Percentiles rank a stretch among this genome's conserved stretches.
These are phyloP conservation scores for Pythium grandisporangium DNA, from an alignment of 352 stramenopile genomes.

Conservation along the genomic window DNA sequence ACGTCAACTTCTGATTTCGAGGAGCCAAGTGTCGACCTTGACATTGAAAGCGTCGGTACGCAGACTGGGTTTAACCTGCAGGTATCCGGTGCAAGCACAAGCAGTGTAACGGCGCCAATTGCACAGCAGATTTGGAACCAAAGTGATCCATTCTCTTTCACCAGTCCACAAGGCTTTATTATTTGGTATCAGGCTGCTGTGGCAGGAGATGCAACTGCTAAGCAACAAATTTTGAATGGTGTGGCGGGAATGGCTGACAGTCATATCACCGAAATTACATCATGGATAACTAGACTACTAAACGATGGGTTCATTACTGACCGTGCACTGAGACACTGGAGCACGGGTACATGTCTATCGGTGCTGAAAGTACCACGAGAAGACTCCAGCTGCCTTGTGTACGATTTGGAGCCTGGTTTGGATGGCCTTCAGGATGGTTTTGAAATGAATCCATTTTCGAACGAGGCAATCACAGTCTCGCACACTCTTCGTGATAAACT, in stretches of 20 bases:
- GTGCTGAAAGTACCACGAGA: slow-evolving; percentile 26
- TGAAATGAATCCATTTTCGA: slow-evolving; percentile 43
- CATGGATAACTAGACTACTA: slow-evolving; percentile 35
- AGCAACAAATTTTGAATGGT: slow-evolving; percentile 9
- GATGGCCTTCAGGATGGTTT: slow-evolving; percentile 36
- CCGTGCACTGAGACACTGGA: slow-evolving; percentile 53
- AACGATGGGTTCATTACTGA: slow-evolving; percentile 32
- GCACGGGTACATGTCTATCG: slow-evolving; percentile 42
- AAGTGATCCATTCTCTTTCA: slow-evolving; percentile 26
- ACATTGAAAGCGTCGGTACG: slow-evolving; percentile 29
- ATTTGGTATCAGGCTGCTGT: slow-evolving; percentile 22
- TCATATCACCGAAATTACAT: slow-evolving; percentile 24
- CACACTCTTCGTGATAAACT: slow-evolving; percentile 17
- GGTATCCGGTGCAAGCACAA: slow-evolving; percentile 14
- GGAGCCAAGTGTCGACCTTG: slow-evolving; percentile 51
- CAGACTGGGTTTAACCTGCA: slow-evolving; percentile 49
- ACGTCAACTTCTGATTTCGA: slow-evolving; percentile 26
- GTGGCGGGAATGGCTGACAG: slow-evolving; percentile 16
- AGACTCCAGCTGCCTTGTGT: slow-evolving; percentile 25
- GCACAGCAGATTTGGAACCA: slow-evolving; percentile 37
- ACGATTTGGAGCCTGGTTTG: slow-evolving; percentile 54
- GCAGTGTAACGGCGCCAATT: slow-evolving; percentile 19
- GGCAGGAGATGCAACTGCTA: slow-evolving; percentile 4
- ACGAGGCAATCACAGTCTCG: slow-evolving; percentile 7
- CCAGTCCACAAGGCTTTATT: slow-evolving; percentile 32